These are phyloP conservation scores for Metschnikowia bowlesiae DNA, from an alignment of 805 yeast species.

Conservation along the genomic window DNA sequence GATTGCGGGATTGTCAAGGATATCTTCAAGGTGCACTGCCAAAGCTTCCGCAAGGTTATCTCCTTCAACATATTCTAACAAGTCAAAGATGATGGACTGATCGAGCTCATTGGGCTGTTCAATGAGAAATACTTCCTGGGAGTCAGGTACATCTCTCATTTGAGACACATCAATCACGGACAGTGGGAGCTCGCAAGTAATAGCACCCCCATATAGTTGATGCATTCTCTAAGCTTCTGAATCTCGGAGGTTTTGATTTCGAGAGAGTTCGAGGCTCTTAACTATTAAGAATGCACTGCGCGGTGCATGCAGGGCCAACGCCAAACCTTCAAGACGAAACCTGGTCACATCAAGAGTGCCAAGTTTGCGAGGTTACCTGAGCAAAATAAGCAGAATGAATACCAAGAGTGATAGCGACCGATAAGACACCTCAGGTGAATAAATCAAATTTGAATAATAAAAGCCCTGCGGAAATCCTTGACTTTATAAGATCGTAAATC, in stretches of 20 bases:
- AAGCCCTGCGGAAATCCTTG: too few species aligned
- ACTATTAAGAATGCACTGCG: background rate
- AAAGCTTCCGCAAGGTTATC: conserved; percentile 40
- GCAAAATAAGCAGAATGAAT: too few species aligned
- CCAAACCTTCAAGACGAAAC: background rate
- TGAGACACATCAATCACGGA: conserved; percentile 71
- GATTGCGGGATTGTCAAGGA: conserved; percentile 29
- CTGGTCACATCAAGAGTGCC: background rate
- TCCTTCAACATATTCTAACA: conserved; percentile 49
- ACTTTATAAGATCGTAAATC: too few species aligned
- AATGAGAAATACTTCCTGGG: conserved; percentile 84
- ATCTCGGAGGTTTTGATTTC: background rate
- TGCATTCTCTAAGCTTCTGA: background rate
- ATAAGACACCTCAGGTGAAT: too few species aligned
- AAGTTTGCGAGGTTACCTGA: background rate
- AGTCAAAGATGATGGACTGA: conserved; percentile 60
- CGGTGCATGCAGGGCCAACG: background rate
- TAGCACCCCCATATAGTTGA: conserved; percentile 65
- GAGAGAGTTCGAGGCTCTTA: background rate
- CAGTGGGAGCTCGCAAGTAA: conserved; percentile 53
- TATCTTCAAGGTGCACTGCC: conserved; percentile 52
- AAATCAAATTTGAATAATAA: too few species aligned
- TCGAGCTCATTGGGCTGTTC: conserved; percentile 33
- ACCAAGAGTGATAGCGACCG: too few species aligned
- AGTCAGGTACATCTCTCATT: conserved; percentile 82